Evolutionary conservation across 176 grass and related monocot species (phyloP), one percentile per base, ranked within the genome.

Genomic region (Zoysia pacifica): DNA sequence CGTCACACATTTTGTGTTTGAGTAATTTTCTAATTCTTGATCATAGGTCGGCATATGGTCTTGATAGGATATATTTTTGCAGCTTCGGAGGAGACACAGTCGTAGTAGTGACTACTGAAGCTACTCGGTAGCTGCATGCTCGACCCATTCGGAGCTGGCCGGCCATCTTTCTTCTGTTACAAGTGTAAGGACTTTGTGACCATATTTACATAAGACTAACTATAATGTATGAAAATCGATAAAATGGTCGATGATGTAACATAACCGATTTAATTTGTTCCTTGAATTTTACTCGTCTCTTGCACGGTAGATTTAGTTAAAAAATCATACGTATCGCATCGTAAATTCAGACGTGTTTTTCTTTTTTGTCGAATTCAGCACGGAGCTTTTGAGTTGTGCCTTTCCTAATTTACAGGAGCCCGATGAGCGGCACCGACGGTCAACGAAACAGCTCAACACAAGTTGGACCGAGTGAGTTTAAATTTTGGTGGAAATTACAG

Each of bases 401-500:
- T 60, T 72, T 89, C 82, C 87, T 89, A 80, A 66, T 89, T 89
- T 77, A 89, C 81, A 67, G 82, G 82, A 89, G 71, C 16, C 68
- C 16, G 11, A 14, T 10, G 14, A 73, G 36, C 63, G 51, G 69
- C 9, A 70, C 60, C 51, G 28, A 28, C 28, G 28, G 28, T 28
- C 28, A 28, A 28, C 28, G 28, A 80, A 64, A 64, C 70, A 70
- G 40, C 65, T 48, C n/a, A 44, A 61, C 56, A 42, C 67, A 64
- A 47, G 65, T 54, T 77, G 53, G 20, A 65, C 5, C 5, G 45
- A 20, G 60, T 14, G 56, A 64, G 54, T 58, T 58, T 58, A 7
- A 18, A 18, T 55, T 58, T 58, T n/a, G 18, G 4, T 3, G 52
- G 52, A 16, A 54, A 16, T 5, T 53, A 53, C 11, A 54, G 52